Percentiles rank a stretch among this genome's conserved stretches.
phyloP scores from a whole-genome alignment of 768 basidiomycete genomes.

The Lactifluus hygrophoroides region DNA sequence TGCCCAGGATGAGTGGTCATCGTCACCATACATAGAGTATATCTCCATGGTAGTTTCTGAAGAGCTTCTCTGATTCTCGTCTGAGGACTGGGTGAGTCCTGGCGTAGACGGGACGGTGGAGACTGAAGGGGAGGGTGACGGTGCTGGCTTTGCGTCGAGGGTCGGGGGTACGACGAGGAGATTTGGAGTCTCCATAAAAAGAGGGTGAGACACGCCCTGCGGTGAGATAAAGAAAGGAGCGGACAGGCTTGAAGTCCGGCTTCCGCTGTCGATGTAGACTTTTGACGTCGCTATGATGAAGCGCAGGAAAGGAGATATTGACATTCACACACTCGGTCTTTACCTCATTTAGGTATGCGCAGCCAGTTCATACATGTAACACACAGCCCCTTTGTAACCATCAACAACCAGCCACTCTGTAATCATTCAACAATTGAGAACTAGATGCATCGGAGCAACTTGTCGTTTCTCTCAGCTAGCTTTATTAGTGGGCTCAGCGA shows the following conservation, averaged over 20 bases:
- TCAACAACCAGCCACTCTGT: too few relatives aligned
- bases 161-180: constrained; percentile 14
- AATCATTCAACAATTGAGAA: too few relatives aligned
- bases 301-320: not conserved
- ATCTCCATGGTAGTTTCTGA: constrained; percentile 76
- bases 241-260: constrained; percentile 17
- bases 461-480: constrained; percentile 74
- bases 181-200: constrained; percentile 20
- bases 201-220: not conserved
- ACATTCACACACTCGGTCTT: too few relatives aligned
- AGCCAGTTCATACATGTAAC: too few relatives aligned
- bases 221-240: constrained; percentile 3
- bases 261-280: constrained; percentile 11
- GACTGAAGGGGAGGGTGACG: constrained; percentile 7
- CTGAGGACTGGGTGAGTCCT: constrained; percentile 29
- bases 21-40: constrained; percentile 80
- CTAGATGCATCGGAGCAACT: constrained; percentile 63
- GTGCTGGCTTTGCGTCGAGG: not conserved
- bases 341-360: too few relatives aligned
- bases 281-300: not conserved
- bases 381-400: too few relatives aligned
- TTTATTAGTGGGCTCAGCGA: constrained; percentile 54
- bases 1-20: constrained; percentile 25
- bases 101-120: constrained; percentile 25
- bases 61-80: constrained; percentile 43